These are phyloP conservation scores for Xylariaceae sp. DNA, from an alignment of 2,329 filamentous ascomycete genomes.

Conservation along the genomic window DNA sequence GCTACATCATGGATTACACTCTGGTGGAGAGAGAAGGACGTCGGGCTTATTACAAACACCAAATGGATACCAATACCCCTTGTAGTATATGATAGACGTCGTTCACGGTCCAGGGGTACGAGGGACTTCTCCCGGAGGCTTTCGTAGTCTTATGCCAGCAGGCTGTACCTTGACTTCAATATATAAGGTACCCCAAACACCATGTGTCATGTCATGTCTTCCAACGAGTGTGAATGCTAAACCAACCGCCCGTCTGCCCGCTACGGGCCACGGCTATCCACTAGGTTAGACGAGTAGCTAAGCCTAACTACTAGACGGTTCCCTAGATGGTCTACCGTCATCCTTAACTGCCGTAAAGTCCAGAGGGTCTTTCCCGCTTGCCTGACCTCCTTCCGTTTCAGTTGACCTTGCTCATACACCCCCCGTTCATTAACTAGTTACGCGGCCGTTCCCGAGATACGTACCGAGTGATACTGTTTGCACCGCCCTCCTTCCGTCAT, in stretches of 20 bases:
- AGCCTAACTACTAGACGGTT: background rate
- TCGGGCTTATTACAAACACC: background rate
- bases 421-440: background rate
- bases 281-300: background rate
- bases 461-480: background rate
- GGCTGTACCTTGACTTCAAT: too few relatives aligned
- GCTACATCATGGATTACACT: constrained; percentile 5
- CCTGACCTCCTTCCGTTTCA: background rate
- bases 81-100: constrained; percentile 16
- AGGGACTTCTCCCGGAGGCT: background rate
- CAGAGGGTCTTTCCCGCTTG: background rate
- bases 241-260: background rate
- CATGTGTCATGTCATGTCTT: background rate
- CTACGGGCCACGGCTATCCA: background rate
- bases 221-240: background rate
- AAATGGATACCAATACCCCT: constrained; percentile 4
- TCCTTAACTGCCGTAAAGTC: background rate
- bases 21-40: background rate
- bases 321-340: background rate
- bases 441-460: background rate
- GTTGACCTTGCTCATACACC: background rate
- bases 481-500: background rate
- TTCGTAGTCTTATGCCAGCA: background rate
- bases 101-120: background rate
- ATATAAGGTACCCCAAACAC: background rate